A percentile compares a stretch with the other conserved stretches of the same genome.
Evolutionary conservation across 176 grass and related monocot species (phyloP).

Genomic region (Juncus inflexus): DNA sequence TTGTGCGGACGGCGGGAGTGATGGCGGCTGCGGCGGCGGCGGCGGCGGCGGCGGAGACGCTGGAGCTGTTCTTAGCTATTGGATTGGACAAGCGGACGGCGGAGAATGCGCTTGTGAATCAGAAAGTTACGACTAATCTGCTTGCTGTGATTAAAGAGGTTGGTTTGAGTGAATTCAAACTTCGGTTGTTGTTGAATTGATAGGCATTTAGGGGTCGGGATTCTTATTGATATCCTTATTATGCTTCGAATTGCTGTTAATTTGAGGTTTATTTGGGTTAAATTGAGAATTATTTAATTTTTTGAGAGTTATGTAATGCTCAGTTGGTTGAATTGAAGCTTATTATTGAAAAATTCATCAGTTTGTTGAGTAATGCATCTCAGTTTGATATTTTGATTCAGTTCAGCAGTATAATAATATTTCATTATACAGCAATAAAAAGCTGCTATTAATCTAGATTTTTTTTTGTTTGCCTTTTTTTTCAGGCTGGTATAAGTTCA

Average conservation of each 20-base stretch:
- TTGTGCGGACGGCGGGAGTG: constrained; percentile 16
- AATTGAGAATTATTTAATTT: too few relatives aligned
- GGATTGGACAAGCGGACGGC: constrained; percentile 49
- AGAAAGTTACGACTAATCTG: constrained; percentile 56
- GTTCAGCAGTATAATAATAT: too few relatives aligned
- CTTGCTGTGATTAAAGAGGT: constrained; percentile 48
- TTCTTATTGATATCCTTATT: too few relatives aligned
- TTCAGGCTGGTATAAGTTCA: constrained; percentile 24
- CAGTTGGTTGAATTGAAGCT: too few relatives aligned
- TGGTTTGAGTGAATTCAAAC: constrained; percentile 1
- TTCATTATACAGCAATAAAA: too few relatives aligned
- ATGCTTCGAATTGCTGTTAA: too few relatives aligned
- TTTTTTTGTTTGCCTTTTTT: constrained; percentile 4
- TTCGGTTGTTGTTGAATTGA: not conserved
- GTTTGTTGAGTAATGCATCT: too few relatives aligned
- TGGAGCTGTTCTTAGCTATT: constrained; percentile 44
- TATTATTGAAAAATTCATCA: too few relatives aligned
- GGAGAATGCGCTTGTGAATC: constrained; percentile 50
- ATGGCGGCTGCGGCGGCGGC: constrained; percentile 17
- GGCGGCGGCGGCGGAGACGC: constrained; percentile 3
- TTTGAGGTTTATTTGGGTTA: too few relatives aligned
- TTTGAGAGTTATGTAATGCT: too few relatives aligned
- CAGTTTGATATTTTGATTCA: too few relatives aligned
- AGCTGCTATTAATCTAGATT: not conserved
- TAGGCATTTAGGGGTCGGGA: not conserved